Evolutionary conservation across 1,284 basidiomycete genomes (phyloP).

Genomic region (Hemileia vastatrix): DNA sequence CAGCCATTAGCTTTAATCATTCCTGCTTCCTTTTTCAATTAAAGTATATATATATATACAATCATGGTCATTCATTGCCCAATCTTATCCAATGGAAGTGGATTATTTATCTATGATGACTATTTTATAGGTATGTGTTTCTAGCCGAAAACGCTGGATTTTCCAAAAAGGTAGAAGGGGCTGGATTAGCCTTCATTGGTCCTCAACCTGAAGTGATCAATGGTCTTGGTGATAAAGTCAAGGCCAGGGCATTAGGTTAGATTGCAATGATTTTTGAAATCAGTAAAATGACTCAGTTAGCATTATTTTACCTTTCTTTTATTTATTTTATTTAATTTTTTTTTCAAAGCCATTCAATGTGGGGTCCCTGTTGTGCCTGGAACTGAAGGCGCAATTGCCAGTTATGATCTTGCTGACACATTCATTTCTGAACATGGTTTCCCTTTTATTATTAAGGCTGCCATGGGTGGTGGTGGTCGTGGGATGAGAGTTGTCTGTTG

Average conservation of each 20-base stretch:
- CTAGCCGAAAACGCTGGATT: slow-evolving; percentile 93
- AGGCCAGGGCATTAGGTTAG: slow-evolving; percentile 74
- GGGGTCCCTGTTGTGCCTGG: slow-evolving; percentile 95
- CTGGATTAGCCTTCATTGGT: slow-evolving; percentile 93
- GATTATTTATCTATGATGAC: slow-evolving; percentile 1
- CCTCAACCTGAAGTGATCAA: slow-evolving; percentile 95
- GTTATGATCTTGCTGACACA: slow-evolving; percentile 68
- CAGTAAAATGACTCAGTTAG: not conserved
- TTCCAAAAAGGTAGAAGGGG: slow-evolving; percentile 90
- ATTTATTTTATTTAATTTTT: not conserved
- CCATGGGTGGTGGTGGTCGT: slow-evolving; percentile 96
- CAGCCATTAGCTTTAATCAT: not conserved
- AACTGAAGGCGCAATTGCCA: slow-evolving; percentile 81
- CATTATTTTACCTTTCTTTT: not conserved
- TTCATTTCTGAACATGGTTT: slow-evolving; percentile 95
- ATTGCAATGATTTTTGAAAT: slow-evolving; percentile 12
- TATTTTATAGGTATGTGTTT: slow-evolving; percentile 74
- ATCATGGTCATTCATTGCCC: not conserved
- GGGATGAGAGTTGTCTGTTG: slow-evolving; percentile 97
- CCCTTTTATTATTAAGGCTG: slow-evolving; percentile 65
- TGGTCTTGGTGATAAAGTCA: slow-evolving; percentile 96
- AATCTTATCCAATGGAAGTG: slow-evolving; percentile 17
- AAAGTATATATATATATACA: too few species aligned
- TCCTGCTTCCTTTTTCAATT: not conserved
- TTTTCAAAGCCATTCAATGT: slow-evolving; percentile 60